These are phyloP conservation scores for Coniferiporia weirii DNA, from an alignment of 1,284 basidiomycete genomes.

Conservation along the genomic window DNA sequence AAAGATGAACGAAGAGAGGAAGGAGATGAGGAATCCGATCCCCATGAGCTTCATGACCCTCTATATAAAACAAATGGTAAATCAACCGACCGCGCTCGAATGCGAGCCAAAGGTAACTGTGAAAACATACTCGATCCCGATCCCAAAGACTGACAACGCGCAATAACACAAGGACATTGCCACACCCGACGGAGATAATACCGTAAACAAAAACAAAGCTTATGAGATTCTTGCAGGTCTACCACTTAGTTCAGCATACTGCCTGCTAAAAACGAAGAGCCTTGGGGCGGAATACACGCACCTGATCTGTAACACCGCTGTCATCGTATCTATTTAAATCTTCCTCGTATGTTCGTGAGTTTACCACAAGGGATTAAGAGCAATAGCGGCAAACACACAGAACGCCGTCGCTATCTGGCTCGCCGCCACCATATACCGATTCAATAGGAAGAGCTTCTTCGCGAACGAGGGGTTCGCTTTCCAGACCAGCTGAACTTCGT, in stretches of 20 bases:
- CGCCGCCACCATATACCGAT: constrained; percentile 19
- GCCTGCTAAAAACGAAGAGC: background rate
- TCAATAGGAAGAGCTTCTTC: constrained; percentile 20
- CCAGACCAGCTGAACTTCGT: constrained; percentile 25
- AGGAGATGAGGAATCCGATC: constrained; percentile 4
- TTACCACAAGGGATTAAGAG: background rate
- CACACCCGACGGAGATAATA: constrained; percentile 7
- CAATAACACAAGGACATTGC: constrained; percentile 14
- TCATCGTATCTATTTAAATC: too few relatives aligned
- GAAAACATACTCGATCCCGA: constrained; percentile 11
- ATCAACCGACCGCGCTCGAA: background rate
- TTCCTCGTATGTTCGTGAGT: background rate
- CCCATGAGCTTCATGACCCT: constrained; percentile 5
- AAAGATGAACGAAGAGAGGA: constrained; percentile 4
- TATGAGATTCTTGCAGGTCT: constrained; percentile 6
- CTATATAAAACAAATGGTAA: background rate
- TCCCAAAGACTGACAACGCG: constrained; percentile 17
- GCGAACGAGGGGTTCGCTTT: constrained; percentile 17
- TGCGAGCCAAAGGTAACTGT: background rate
- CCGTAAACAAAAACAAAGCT: constrained; percentile 5
- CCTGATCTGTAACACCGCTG: too few relatives aligned
- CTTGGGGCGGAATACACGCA: too few relatives aligned
- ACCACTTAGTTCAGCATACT: constrained; percentile 5
- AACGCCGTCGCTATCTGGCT: constrained; percentile 5
- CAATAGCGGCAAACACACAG: constrained; percentile 3